phyloP scores from a whole-genome alignment of 2,329 filamentous ascomycete genomes.

The Colletotrichum tanaceti region DNA sequence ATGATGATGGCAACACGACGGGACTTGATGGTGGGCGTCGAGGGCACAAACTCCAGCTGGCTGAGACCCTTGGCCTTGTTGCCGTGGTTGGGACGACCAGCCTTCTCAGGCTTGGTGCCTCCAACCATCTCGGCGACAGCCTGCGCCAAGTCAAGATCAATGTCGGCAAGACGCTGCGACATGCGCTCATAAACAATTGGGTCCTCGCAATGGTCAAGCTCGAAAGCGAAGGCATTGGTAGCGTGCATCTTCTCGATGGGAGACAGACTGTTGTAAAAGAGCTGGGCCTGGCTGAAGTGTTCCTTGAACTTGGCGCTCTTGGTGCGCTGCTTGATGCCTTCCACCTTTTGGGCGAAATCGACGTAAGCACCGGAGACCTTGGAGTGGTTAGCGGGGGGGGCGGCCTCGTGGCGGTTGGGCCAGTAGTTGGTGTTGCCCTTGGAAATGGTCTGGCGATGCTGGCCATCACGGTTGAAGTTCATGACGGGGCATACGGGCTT shows the following conservation, averaged over 20 bases:
- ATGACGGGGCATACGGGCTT: conserved; percentile 79
- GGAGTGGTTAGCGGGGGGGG: conserved; percentile 67
- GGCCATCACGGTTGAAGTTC: conserved; percentile 81
- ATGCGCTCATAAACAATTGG: conserved; percentile 79
- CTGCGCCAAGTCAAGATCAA: conserved; percentile 77
- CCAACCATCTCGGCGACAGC: conserved; percentile 78
- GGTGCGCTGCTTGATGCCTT: conserved; percentile 76
- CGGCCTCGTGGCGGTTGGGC: conserved; percentile 76
- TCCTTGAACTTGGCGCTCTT: conserved; percentile 81
- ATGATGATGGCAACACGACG: conserved; percentile 81
- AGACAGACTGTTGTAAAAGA: conserved; percentile 84
- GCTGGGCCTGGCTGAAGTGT: conserved; percentile 80
- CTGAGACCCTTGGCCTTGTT: conserved; percentile 75
- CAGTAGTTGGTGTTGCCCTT: conserved; percentile 82
- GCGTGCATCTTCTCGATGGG: conserved; percentile 74
- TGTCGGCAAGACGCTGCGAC: conserved; percentile 75
- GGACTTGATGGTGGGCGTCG: conserved; percentile 73
- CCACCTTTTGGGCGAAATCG: conserved; percentile 73
- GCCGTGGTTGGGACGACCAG: conserved; percentile 70
- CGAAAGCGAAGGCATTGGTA: conserved; percentile 71
- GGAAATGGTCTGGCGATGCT: conserved; percentile 77
- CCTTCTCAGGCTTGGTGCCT: conserved; percentile 66
- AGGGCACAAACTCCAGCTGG: conserved; percentile 74
- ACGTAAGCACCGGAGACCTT: conserved; percentile 73
- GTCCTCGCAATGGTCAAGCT: conserved; percentile 86